Percentiles rank a stretch among this genome's conserved stretches.
phyloP scores from a whole-genome alignment of 2,329 filamentous ascomycete genomes.

The Aureobasidium sp. region DNA sequence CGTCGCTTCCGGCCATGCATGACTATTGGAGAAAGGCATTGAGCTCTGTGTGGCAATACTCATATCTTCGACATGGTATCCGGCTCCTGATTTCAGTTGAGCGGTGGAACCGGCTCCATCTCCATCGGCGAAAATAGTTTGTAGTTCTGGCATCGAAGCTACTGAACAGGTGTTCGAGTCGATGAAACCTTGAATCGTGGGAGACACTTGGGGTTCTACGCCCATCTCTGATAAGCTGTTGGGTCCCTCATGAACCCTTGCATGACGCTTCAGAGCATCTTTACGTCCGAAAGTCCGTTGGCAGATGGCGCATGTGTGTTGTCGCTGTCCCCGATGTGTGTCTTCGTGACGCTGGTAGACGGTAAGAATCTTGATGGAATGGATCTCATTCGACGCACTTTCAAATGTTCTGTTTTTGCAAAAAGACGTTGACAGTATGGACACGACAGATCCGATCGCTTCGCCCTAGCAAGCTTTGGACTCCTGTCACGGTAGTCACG shows the following conservation, averaged over 20 bases:
- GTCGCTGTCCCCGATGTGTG: background rate
- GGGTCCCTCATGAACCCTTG: background rate
- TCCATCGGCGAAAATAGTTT: too few relatives aligned
- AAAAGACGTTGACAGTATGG: background rate
- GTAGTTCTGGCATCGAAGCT: too few relatives aligned
- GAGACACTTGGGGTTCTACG: too few relatives aligned
- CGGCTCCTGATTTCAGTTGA: too few relatives aligned
- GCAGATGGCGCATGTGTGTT: background rate
- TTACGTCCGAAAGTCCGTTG: background rate
- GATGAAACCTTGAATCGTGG: too few relatives aligned
- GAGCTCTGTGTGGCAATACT: too few relatives aligned
- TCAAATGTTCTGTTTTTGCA: background rate
- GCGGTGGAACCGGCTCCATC: too few relatives aligned
- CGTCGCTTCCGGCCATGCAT: background rate
- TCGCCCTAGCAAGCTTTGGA: background rate
- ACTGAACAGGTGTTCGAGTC: too few relatives aligned
- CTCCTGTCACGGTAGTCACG: too few relatives aligned
- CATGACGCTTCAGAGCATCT: background rate
- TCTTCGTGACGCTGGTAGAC: background rate
- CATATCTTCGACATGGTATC: too few relatives aligned
- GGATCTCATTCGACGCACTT: background rate
- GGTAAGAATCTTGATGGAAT: background rate
- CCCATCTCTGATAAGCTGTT: too few relatives aligned
- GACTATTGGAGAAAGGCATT: background rate
- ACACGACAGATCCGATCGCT: background rate